phyloP scores from a whole-genome alignment of 208 protist genomes.

The Acanthamoeba triangularis region DNA sequence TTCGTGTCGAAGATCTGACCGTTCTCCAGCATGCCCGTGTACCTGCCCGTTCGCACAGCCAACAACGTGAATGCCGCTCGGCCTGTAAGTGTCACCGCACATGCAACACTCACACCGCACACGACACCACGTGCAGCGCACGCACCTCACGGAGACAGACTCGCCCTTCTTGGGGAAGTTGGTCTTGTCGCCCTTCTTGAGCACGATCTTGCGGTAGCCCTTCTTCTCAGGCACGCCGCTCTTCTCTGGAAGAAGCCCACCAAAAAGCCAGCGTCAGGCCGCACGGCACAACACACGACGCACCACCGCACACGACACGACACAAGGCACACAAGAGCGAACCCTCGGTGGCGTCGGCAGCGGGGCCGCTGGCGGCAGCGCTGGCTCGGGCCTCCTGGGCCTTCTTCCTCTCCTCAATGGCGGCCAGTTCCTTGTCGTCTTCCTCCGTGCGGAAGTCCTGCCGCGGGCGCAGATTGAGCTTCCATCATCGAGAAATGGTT shows the following conservation, averaged over 20 bases:
- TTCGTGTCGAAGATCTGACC: conserved; percentile 34
- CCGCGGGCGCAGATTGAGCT: no score
- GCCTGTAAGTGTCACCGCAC: no score
- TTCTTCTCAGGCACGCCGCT: conserved; percentile 29
- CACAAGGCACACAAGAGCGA: neutral
- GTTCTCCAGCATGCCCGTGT: conserved; percentile 62
- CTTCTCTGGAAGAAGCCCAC: neutral
- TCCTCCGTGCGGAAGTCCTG: conserved; percentile 57
- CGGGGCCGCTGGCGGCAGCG: neutral
- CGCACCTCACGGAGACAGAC: conserved; percentile 11
- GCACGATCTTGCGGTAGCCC: conserved; percentile 35
- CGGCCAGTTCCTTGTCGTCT: conserved; percentile 22
- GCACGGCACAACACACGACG: neutral
- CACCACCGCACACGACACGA: neutral
- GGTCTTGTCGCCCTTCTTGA: conserved; percentile 56
- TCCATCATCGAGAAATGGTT: no score
- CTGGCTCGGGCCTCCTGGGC: neutral
- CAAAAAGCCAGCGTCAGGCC: neutral
- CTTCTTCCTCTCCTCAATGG: conserved; percentile 33
- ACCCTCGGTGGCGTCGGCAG: neutral
- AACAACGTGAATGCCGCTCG: neutral
- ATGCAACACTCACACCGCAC: neutral
- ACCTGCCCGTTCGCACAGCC: neutral
- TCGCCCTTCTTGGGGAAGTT: conserved; percentile 63
- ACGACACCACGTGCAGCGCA: neutral